A percentile compares a stretch with the other conserved stretches of the same genome.
These are phyloP conservation scores for Rhexocercosporidium sp. DNA, from an alignment of 2,329 filamentous ascomycete genomes.

Conservation along the genomic window DNA sequence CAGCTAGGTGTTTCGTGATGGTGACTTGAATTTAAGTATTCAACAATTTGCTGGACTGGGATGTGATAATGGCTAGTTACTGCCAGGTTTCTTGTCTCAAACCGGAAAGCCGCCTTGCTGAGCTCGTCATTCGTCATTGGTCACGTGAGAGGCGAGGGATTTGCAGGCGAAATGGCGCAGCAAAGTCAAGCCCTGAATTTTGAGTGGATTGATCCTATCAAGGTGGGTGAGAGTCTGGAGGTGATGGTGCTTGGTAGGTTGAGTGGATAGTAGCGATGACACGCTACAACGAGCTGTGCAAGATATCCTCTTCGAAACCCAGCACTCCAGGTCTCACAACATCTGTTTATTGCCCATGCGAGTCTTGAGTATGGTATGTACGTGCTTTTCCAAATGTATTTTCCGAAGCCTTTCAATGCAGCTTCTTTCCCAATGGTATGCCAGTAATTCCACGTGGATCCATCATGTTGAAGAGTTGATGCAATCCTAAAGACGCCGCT, in stretches of 20 bases:
- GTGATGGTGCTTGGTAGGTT: too few species aligned
- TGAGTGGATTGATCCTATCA: too few species aligned
- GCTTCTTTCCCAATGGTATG: background rate
- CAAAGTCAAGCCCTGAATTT: background rate
- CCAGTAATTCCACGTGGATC: background rate
- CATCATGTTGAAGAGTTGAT: conserved; percentile 34
- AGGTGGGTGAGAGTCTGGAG: too few species aligned
- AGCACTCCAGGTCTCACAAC: too few species aligned
- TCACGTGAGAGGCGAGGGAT: conserved; percentile 3
- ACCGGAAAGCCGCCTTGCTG: background rate
- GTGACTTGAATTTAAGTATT: background rate
- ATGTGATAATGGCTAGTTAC: background rate
- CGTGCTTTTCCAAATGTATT: conserved; percentile 1
- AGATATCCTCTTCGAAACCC: too few species aligned
- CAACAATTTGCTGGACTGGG: conserved; percentile 5
- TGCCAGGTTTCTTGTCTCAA: conserved; percentile 8
- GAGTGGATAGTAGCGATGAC: too few species aligned
- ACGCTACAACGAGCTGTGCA: too few species aligned
- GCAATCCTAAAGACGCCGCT: conserved; percentile 25
- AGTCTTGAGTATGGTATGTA: background rate
- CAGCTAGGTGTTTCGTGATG: background rate
- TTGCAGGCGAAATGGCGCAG: background rate
- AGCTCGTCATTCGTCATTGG: background rate
- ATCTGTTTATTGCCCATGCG: background rate
- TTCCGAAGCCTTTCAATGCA: background rate